Conservation (phyloP, 2,329 filamentous ascomycete species). For the Arthroderma uncinatum region DNA sequence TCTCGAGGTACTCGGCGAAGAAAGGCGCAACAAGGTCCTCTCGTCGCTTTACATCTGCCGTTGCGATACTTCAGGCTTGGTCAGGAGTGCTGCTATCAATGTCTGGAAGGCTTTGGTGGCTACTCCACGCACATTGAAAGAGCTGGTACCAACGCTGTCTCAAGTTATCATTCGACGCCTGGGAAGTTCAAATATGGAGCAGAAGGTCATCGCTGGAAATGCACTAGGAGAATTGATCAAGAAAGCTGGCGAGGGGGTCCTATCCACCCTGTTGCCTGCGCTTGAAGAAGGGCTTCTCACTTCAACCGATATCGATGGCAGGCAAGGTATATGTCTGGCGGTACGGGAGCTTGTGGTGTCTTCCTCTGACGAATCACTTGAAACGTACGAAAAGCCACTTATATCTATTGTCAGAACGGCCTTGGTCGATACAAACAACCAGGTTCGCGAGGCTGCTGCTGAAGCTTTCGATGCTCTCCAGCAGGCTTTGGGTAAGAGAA, state of each 20-base stretch:
- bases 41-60: conserved; percentile 97
- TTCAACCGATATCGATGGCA: conserved; percentile 82
- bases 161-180: conserved; percentile 89
- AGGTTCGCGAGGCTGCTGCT: conserved; percentile 88
- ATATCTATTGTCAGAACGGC: conserved; percentile 90
- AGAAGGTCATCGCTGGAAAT: conserved; percentile 97
- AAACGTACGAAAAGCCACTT: conserved; percentile 89
- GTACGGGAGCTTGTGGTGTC: conserved; percentile 86
- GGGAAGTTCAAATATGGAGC: conserved; percentile 93
- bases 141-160: conserved; percentile 86
- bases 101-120: conserved; percentile 97
- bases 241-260: conserved; percentile 87
- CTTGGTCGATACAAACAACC: conserved; percentile 75
- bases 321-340: conserved; percentile 94
- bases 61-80: conserved; percentile 86
- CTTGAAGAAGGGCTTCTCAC: conserved; percentile 82
- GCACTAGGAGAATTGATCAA: conserved; percentile 92
- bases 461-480: conserved; percentile 95
- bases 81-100: conserved; percentile 76
- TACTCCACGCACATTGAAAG: conserved; percentile 82
- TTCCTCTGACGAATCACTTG: conserved; percentile 74
- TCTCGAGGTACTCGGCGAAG: conserved; percentile 84
- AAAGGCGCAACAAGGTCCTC: conserved; percentile 91
- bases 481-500: conserved; percentile 83
- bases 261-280: conserved; percentile 77